Evolutionary conservation across 108 stramenopile species (phyloP).

Genomic region (Seminavis robusta): DNA sequence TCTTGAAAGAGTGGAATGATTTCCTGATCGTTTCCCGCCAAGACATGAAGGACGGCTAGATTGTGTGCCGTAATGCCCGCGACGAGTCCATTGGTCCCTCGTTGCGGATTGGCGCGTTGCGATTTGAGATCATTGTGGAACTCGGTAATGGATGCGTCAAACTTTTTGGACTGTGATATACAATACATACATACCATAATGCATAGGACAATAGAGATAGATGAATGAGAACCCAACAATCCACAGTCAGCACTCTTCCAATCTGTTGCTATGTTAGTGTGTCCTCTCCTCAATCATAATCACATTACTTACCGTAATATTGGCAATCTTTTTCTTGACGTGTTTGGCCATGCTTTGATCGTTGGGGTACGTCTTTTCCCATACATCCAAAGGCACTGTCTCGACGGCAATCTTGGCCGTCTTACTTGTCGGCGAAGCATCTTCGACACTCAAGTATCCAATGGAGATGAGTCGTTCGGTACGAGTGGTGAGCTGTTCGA

Average conservation of each 20-base stretch:
- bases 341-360: conserved; percentile 15
- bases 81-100: conserved; percentile 16
- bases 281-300: too few relatives aligned
- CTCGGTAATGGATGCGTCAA: conserved; percentile 3
- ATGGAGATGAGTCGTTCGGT: conserved; percentile 26
- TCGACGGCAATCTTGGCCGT: too few relatives aligned
- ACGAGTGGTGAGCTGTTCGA: conserved; percentile 24
- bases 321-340: not conserved
- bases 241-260: too few relatives aligned
- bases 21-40: conserved; percentile 14
- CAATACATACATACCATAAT: too few relatives aligned
- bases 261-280: too few relatives aligned
- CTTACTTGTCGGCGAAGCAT: too few relatives aligned
- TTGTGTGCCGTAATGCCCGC: conserved; percentile 43
- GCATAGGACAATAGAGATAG: too few relatives aligned
- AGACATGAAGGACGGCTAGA: conserved; percentile 23
- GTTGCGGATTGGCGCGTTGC: conserved; percentile 12
- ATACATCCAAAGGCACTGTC: conserved; percentile 25
- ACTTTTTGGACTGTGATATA: conserved; percentile 15
- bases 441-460: conserved; percentile 30
- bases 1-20: conserved; percentile 22
- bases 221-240: too few relatives aligned
- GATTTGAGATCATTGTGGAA: conserved; percentile 9
- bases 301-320: conserved; percentile 22
- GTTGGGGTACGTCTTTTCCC: conserved; percentile 16